Conservation (phyloP, 2,329 filamentous ascomycete genomes). For the Cordyceps fumosorosea region DNA sequence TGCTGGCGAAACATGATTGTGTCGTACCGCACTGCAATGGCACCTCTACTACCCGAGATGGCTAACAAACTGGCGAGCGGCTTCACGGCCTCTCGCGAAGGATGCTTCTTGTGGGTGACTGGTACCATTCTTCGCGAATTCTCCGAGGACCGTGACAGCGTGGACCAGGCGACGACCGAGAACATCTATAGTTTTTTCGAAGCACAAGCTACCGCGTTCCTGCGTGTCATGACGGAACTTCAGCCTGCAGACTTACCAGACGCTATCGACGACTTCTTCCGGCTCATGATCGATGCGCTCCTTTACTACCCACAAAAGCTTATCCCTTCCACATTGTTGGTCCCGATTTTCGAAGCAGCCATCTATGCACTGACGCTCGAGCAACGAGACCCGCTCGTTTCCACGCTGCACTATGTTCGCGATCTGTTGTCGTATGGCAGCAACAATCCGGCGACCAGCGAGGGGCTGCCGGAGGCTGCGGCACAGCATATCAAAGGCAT, state of each 20-base stretch:
- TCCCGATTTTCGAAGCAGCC: constrained; percentile 79
- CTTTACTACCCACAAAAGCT: constrained; percentile 86
- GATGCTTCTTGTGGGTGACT: constrained; percentile 98
- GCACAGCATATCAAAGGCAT: constrained; percentile 63
- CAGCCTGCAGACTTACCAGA: constrained; percentile 66
- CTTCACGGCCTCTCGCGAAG: constrained; percentile 80
- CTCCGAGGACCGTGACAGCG: constrained; percentile 79
- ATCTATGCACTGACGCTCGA: constrained; percentile 81
- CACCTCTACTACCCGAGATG: constrained; percentile 74
- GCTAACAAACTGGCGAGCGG: constrained; percentile 83
- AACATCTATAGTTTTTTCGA: constrained; percentile 94
- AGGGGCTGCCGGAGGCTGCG: constrained; percentile 48
- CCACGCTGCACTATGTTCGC: constrained; percentile 85
- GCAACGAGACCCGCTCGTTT: constrained; percentile 84
- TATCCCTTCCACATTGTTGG: constrained; percentile 70
- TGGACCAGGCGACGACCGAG: constrained; percentile 73
- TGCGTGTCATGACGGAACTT: constrained; percentile 81
- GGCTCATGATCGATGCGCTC: constrained; percentile 82
- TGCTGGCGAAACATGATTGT: constrained; percentile 98
- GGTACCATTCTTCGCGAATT: constrained; percentile 93
- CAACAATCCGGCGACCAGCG: constrained; percentile 61
- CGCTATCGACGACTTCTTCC: constrained; percentile 95
- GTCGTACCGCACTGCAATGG: constrained; percentile 85
- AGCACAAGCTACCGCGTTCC: constrained; percentile 81
- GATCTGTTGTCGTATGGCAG: constrained; percentile 87